phyloP scores from a whole-genome alignment of 345 rosid species.

The Aethionema arabicum region DNA sequence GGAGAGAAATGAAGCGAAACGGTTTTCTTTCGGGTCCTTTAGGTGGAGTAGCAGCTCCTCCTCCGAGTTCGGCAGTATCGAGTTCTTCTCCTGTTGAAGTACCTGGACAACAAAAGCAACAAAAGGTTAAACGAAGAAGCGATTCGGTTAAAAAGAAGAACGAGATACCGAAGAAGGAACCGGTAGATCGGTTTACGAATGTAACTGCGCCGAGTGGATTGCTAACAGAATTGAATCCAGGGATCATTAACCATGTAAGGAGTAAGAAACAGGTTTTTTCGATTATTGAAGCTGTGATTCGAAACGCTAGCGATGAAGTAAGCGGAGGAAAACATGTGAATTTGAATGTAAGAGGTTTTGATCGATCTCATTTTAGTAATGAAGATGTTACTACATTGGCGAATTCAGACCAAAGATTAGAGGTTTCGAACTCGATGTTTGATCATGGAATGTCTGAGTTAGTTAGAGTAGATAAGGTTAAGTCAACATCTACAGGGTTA shows the following conservation, averaged over 20 bases:
- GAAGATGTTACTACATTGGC: conserved; percentile 36
- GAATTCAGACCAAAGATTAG: conserved; percentile 29
- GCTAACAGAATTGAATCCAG: conserved; percentile 83
- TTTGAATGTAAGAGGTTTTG: conserved; percentile 38
- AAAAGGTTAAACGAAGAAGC: conserved; percentile 55
- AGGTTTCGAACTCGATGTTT: conserved; percentile 28
- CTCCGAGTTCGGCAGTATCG: conserved; percentile 40
- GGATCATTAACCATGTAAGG: conserved; percentile 89
- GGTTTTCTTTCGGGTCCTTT: conserved; percentile 80
- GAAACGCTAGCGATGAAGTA: conserved; percentile 44
- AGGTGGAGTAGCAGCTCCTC: conserved; percentile 48
- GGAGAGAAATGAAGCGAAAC: conserved; percentile 94
- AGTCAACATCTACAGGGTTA: conserved; percentile 51
- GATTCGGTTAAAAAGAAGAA: conserved; percentile 49
- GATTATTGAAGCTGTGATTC: conserved; percentile 73
- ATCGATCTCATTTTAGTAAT: conserved; percentile 32
- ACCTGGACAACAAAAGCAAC: conserved; percentile 71
- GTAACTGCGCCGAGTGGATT: conserved; percentile 90
- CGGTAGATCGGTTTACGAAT: conserved; percentile 73
- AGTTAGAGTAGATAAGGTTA: conserved; percentile 48
- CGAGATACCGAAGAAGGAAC: conserved; percentile 42
- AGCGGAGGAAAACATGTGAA: conserved; percentile 33
- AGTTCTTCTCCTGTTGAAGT: conserved; percentile 51
- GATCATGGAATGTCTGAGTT: conserved; percentile 41
- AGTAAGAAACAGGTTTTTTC: conserved; percentile 88